These are phyloP conservation scores for Lasiosphaeris hirsuta DNA, from an alignment of 495 filamentous ascomycete species.

Conservation along the genomic window DNA sequence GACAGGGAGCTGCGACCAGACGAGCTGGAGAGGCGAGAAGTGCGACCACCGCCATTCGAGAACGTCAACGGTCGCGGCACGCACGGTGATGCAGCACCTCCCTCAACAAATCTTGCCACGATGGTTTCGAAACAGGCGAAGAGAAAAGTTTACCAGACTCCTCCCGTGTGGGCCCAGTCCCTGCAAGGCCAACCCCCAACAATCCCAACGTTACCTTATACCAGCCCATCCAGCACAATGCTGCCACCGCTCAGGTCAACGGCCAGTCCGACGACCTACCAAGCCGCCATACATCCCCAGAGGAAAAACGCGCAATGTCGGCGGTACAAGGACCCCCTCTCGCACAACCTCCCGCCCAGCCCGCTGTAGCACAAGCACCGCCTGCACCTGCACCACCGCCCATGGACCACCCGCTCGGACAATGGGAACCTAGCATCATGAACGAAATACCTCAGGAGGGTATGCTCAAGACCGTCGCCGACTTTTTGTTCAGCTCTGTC, in stretches of 20 bases:
- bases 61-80: slow-evolving; percentile 38
- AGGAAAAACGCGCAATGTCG: slow-evolving; percentile 37
- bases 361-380: slow-evolving; percentile 8
- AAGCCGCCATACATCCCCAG: slow-evolving; percentile 49
- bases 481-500: slow-evolving; percentile 71
- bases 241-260: slow-evolving; percentile 28
- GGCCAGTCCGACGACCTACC: slow-evolving; percentile 38
- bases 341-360: background rate
- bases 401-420: slow-evolving; percentile 38
- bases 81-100: slow-evolving; percentile 13
- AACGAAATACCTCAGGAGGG: slow-evolving; percentile 63
- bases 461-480: slow-evolving; percentile 61
- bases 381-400: background rate
- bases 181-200: slow-evolving; percentile 25
- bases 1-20: slow-evolving; percentile 46
- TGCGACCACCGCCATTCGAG: slow-evolving; percentile 41
- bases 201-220: slow-evolving; percentile 39
- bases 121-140: slow-evolving; percentile 28
- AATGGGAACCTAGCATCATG: slow-evolving; percentile 73
- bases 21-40: slow-evolving; percentile 41
- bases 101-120: slow-evolving; percentile 17
- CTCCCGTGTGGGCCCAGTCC: slow-evolving; percentile 46
- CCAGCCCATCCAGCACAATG: slow-evolving; percentile 24
- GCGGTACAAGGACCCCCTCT: slow-evolving; percentile 5
- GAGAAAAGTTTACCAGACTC: slow-evolving; percentile 32